Conservation (phyloP, 371 early-diverging fungal genomes). For the Saksenaea vasiformis region DNA sequence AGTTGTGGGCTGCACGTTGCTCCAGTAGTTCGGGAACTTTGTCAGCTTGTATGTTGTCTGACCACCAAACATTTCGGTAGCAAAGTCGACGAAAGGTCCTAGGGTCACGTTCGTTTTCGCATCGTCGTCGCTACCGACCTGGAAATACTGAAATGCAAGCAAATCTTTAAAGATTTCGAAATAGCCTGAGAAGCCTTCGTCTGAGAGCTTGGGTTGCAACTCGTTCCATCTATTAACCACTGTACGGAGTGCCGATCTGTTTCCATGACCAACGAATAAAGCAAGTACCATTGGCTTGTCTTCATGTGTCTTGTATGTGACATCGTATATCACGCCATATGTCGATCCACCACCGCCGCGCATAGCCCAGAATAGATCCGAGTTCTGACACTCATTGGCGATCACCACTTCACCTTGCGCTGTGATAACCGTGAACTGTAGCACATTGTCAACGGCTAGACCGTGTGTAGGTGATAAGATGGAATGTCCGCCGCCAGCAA, state of each 20-base stretch:
- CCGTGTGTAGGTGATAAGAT: slow-evolving; percentile 31
- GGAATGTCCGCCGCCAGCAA: slow-evolving; percentile 39
- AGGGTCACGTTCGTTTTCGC: not conserved
- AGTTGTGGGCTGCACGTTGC: no score
- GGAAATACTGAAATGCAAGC: not conserved
- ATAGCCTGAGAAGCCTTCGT: not conserved
- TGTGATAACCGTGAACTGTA: slow-evolving; percentile 46
- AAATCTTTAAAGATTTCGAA: not conserved
- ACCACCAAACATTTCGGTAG: no score
- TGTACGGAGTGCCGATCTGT: not conserved
- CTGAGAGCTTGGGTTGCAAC: not conserved
- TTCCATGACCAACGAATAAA: not conserved
- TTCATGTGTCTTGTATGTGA: not conserved
- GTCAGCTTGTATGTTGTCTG: no score
- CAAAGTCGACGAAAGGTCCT: no score
- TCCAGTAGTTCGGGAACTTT: no score
- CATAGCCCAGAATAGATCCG: slow-evolving; percentile 36
- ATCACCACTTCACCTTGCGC: slow-evolving; percentile 36
- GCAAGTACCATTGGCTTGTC: not conserved
- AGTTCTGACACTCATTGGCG: slow-evolving; percentile 25
- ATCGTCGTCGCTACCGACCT: not conserved
- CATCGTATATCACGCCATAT: slow-evolving; percentile 36
- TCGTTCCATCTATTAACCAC: not conserved
- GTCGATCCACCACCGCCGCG: slow-evolving; percentile 42
- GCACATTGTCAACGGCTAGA: slow-evolving; percentile 49